phyloP scores from a whole-genome alignment of 202 grass and related monocot genomes.

The Carex sylvatica region DNA sequence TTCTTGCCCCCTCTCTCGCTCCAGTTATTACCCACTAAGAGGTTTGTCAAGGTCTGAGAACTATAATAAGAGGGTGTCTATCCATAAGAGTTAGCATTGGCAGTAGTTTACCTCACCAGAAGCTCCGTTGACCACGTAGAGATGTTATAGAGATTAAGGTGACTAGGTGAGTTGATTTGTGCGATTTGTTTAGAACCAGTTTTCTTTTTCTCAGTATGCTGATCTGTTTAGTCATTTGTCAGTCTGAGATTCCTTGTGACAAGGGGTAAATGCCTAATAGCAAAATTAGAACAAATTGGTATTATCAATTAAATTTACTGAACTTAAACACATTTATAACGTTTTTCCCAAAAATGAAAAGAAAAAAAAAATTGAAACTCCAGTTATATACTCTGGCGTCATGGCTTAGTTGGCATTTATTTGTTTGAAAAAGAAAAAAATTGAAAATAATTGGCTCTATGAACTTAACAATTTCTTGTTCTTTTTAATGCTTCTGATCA shows the following conservation, averaged over 20 bases:
- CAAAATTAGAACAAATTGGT: background rate
- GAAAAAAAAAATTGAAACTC: background rate
- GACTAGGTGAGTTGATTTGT: background rate
- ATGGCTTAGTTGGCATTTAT: background rate
- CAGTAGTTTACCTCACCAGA: background rate
- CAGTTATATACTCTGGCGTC: background rate
- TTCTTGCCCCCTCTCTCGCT: background rate
- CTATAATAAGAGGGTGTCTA: no score
- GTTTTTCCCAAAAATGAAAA: background rate
- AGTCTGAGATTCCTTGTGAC: background rate
- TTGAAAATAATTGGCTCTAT: background rate
- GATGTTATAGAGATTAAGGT: background rate
- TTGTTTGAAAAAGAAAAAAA: background rate
- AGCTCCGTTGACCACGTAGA: background rate
- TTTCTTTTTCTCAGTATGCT: conserved; percentile 23
- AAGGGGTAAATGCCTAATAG: background rate
- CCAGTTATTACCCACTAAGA: background rate
- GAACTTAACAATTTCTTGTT: background rate
- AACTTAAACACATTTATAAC: background rate
- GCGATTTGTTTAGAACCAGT: background rate
- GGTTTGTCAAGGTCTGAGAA: background rate
- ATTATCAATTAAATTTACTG: background rate
- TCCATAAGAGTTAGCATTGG: background rate
- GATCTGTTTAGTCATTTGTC: conserved; percentile 31
- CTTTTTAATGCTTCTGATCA: background rate